phyloP scores from a whole-genome alignment of 306 rosid species.

The Acacia confusa region DNA sequence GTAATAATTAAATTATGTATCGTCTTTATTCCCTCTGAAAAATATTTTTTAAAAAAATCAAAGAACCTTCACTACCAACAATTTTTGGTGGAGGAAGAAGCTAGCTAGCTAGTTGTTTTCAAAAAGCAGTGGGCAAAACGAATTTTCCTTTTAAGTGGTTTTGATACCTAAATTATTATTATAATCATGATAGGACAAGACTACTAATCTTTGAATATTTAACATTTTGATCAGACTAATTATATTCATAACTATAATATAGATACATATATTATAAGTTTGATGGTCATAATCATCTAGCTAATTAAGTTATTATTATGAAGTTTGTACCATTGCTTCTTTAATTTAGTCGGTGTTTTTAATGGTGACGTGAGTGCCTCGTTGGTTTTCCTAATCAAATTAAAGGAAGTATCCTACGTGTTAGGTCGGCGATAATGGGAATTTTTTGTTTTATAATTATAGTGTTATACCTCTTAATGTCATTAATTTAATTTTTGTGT shows the following conservation, averaged over 20 bases:
- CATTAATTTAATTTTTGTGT: not conserved
- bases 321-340: not conserved
- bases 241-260: not conserved
- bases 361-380: not conserved
- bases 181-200: constrained; percentile 1
- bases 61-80: constrained; percentile 26
- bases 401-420: not conserved
- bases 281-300: not conserved
- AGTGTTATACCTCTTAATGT: not conserved
- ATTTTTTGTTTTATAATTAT: not conserved
- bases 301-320: not conserved
- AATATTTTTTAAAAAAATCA: not conserved
- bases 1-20: not conserved
- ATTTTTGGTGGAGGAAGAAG: constrained; percentile 39
- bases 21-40: constrained; percentile 23
- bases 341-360: constrained; percentile 5
- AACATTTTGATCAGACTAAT: not conserved
- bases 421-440: not conserved
- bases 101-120: constrained; percentile 25
- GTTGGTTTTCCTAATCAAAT: not conserved
- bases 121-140: constrained; percentile 50
- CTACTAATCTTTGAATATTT: not conserved
- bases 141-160: constrained; percentile 40
- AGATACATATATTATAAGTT: not conserved
- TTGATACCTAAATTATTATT: constrained; percentile 23